Conservation (phyloP, 768 basidiomycete genomes). For the Rhizopogon roseolus region DNA sequence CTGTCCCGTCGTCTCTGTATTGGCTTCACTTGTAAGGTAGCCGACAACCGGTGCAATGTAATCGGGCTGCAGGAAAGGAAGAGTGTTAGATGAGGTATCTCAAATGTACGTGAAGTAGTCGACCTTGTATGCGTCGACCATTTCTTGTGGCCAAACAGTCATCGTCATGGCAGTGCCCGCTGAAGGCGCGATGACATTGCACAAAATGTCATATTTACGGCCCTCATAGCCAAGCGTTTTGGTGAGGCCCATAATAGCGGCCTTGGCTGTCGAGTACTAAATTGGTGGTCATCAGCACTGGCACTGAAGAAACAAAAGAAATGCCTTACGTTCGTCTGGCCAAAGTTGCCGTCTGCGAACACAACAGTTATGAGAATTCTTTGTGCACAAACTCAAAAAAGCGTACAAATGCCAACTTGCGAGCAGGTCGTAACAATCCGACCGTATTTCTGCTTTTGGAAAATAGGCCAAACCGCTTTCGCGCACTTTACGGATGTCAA, state of each 20-base stretch:
- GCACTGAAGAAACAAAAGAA: not conserved
- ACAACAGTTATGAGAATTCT: not conserved
- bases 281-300: not conserved
- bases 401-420: constrained; percentile 86
- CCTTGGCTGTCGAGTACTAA: constrained; percentile 89
- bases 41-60: constrained; percentile 91
- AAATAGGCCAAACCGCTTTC: constrained; percentile 94
- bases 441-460: constrained; percentile 95
- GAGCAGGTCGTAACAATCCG: constrained; percentile 94
- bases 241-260: constrained; percentile 88
- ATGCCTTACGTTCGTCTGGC: constrained; percentile 75
- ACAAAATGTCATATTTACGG: constrained; percentile 83
- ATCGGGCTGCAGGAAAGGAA: constrained; percentile 55
- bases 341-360: constrained; percentile 84
- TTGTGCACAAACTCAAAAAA: not conserved
- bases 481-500: constrained; percentile 50
- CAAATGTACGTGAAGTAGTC: not conserved
- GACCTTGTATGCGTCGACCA: constrained; percentile 88
- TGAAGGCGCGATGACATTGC: constrained; percentile 82
- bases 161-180: constrained; percentile 92
- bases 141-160: constrained; percentile 79
- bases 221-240: constrained; percentile 89
- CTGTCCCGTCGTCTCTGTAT: constrained; percentile 63
- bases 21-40: constrained; percentile 80
- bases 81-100: not conserved